Percentiles rank a stretch among this genome's conserved stretches.
Conservation (phyloP, 345 rosid genomes). For the Mallotus nudiflorus region DNA sequence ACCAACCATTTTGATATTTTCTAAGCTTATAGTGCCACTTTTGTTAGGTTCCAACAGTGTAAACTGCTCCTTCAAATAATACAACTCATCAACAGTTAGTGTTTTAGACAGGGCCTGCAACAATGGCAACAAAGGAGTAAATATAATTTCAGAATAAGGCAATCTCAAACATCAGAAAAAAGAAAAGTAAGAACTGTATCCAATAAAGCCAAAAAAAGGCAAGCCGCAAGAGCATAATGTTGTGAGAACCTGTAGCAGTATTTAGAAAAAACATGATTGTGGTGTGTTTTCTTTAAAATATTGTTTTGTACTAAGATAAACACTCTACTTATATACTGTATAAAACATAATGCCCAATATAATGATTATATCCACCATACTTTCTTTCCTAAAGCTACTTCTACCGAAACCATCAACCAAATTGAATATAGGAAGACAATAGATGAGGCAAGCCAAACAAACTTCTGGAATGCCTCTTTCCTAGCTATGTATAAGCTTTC, state of each 20-base stretch:
- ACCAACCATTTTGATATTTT: constrained; percentile 68
- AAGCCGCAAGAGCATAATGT: not conserved
- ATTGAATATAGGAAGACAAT: not conserved
- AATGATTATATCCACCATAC: too few relatives aligned
- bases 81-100: constrained; percentile 60
- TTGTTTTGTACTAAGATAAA: not conserved
- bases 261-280: not conserved
- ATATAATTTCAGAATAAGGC: not conserved
- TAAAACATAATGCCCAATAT: not conserved
- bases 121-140: constrained; percentile 9
- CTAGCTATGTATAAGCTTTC: not conserved
- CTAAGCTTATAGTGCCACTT: constrained; percentile 64
- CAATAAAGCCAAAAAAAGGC: not conserved
- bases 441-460: not conserved
- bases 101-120: constrained; percentile 91
- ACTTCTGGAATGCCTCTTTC: not conserved
- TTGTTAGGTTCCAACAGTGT: constrained; percentile 68
- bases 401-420: not conserved
- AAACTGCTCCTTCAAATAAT: constrained; percentile 78
- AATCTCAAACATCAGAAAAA: too few relatives aligned
- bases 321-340: not conserved
- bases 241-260: not conserved
- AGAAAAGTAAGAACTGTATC: not conserved
- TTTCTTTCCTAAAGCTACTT: too few relatives aligned
- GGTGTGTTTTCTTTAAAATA: not conserved